Conservation (phyloP, 2,329 filamentous ascomycete species). For the Calonectria ilicicola region DNA sequence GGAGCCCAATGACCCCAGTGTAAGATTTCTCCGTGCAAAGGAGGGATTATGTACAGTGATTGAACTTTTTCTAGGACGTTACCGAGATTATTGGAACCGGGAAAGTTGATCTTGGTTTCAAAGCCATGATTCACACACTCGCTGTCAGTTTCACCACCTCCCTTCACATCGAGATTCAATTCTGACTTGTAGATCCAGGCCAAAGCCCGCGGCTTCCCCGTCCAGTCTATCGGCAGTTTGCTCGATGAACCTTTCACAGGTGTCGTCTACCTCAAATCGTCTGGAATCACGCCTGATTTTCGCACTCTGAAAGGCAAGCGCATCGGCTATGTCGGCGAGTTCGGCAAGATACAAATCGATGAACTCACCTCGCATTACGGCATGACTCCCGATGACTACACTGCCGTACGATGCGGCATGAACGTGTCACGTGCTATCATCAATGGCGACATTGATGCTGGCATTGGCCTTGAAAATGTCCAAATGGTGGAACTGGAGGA, state of each 20-base stretch:
- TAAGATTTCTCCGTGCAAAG: constrained; percentile 48
- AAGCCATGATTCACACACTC: constrained; percentile 87
- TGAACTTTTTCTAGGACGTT: constrained; percentile 68
- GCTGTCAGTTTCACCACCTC: constrained; percentile 60
- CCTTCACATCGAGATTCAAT: not conserved
- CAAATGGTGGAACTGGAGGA: constrained; percentile 87
- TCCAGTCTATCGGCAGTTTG: constrained; percentile 78
- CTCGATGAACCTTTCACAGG: constrained; percentile 86
- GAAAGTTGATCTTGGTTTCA: constrained; percentile 84
- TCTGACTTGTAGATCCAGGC: constrained; percentile 58
- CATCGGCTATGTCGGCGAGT: constrained; percentile 85
- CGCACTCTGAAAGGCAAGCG: constrained; percentile 79
- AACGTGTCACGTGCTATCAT: constrained; percentile 84
- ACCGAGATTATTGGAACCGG: constrained; percentile 84
- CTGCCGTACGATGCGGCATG: constrained; percentile 83
- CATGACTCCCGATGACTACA: constrained; percentile 80
- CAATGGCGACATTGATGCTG: constrained; percentile 78
- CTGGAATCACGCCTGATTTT: constrained; percentile 81
- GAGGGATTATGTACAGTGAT: too few species aligned
- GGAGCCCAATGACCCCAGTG: constrained; percentile 83
- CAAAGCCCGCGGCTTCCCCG: constrained; percentile 80
- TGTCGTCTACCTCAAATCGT: constrained; percentile 80
- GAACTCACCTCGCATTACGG: constrained; percentile 83
- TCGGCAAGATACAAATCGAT: constrained; percentile 87
- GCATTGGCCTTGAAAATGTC: constrained; percentile 82